Percentiles rank a stretch among this genome's conserved stretches.
phyloP scores from a whole-genome alignment of 805 yeast genomes.

The Saturnispora quitensis region DNA sequence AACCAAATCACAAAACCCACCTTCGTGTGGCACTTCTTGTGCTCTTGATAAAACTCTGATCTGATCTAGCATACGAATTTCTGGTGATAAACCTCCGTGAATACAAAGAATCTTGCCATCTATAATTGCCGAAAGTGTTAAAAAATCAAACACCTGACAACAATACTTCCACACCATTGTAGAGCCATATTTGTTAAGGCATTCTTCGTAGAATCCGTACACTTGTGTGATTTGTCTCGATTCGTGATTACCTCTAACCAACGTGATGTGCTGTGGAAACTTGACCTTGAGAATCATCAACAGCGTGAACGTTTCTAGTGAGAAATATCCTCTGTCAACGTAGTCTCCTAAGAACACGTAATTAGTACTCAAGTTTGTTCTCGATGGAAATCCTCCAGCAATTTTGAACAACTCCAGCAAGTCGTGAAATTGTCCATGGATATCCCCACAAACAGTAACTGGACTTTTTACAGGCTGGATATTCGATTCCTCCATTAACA shows the following conservation, averaged over 20 bases:
- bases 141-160: slow-evolving; percentile 91
- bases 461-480: slow-evolving; percentile 91
- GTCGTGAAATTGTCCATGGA: slow-evolving; percentile 97
- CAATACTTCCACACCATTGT: slow-evolving; percentile 95
- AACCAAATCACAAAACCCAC: slow-evolving; percentile 94
- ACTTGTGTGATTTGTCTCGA: slow-evolving; percentile 97
- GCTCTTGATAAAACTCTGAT: slow-evolving; percentile 90
- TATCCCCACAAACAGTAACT: slow-evolving; percentile 94
- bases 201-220: slow-evolving; percentile 95
- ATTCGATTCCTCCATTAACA: slow-evolving; percentile 91
- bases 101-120: slow-evolving; percentile 93
- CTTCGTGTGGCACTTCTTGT: slow-evolving; percentile 98
- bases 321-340: slow-evolving; percentile 96
- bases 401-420: slow-evolving; percentile 81
- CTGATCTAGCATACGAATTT: slow-evolving; percentile 94
- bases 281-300: slow-evolving; percentile 89
- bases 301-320: slow-evolving; percentile 87
- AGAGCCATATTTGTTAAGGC: slow-evolving; percentile 85
- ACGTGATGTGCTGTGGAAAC: slow-evolving; percentile 56
- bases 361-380: slow-evolving; percentile 36
- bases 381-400: slow-evolving; percentile 86
- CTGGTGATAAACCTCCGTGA: slow-evolving; percentile 96
- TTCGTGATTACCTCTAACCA: slow-evolving; percentile 97
- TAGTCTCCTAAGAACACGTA: slow-evolving; percentile 91
- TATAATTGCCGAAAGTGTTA: slow-evolving; percentile 89